phyloP scores from a whole-genome alignment of 2,329 filamentous ascomycete genomes.

The Penicillium polonicum region DNA sequence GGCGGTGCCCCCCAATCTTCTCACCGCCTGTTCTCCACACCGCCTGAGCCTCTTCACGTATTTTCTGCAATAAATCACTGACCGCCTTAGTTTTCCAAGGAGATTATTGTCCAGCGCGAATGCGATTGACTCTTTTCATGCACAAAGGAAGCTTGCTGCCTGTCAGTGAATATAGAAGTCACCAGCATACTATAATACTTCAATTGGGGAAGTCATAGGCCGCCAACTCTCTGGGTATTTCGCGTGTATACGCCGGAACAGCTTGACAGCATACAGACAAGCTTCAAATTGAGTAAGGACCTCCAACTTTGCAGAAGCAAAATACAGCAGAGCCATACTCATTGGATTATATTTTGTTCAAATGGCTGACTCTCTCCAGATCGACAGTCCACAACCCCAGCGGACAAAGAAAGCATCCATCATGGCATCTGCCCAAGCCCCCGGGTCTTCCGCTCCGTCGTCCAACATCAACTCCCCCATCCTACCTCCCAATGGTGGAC shows the following conservation, averaged over 20 bases:
- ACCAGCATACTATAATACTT: not conserved
- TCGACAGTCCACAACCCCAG: not conserved
- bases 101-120: not conserved
- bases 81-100: slow-evolving; percentile 5
- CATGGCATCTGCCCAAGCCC: slow-evolving; percentile 37
- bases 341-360: not conserved
- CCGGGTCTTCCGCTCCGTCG: slow-evolving; percentile 36
- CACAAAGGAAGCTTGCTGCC: not conserved
- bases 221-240: not conserved
- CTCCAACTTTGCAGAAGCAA: not conserved
- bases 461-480: slow-evolving; percentile 40
- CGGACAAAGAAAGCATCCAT: not conserved
- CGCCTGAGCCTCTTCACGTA: not conserved
- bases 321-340: not conserved
- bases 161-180: not conserved
- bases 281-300: not conserved
- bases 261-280: not conserved
- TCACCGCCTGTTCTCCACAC: not conserved
- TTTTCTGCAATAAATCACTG: slow-evolving; percentile 7
- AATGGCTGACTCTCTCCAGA: not conserved
- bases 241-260: not conserved
- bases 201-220: not conserved
- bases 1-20: slow-evolving; percentile 20
- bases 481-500: slow-evolving; percentile 29
- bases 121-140: not conserved